phyloP scores from a whole-genome alignment of 1,139 yeast species.

The Meyerozyma smithsonii region DNA sequence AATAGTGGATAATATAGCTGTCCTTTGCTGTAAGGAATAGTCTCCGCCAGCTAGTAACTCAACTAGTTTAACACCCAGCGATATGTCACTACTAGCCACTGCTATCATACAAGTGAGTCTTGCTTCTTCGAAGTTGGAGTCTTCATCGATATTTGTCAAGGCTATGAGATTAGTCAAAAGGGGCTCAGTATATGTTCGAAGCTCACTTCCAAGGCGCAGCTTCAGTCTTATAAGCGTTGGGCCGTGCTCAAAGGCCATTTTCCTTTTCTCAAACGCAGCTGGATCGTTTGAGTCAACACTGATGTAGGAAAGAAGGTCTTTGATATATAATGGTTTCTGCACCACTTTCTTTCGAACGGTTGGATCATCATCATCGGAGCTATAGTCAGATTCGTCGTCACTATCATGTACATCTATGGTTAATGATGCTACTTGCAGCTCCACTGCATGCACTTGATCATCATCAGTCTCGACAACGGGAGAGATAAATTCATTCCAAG shows the following conservation, averaged over 20 bases:
- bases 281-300: slow-evolving; percentile 37
- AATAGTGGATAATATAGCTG: slow-evolving; percentile 49
- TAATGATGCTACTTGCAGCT: slow-evolving; percentile 4
- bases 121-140: slow-evolving; percentile 45
- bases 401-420: slow-evolving; percentile 9
- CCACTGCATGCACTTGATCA: slow-evolving; percentile 7
- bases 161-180: slow-evolving; percentile 44
- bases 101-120: slow-evolving; percentile 50
- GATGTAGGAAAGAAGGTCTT: slow-evolving; percentile 56
- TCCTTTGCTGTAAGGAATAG: slow-evolving; percentile 59
- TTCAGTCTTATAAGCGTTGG: slow-evolving; percentile 55
- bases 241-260: slow-evolving; percentile 47
- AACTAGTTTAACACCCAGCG: slow-evolving; percentile 32
- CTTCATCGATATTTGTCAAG: slow-evolving; percentile 44
- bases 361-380: slow-evolving; percentile 53
- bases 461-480: slow-evolving; percentile 6
- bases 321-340: slow-evolving; percentile 54
- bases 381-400: slow-evolving; percentile 27
- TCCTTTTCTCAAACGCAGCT: slow-evolving; percentile 47
- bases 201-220: slow-evolving; percentile 48
- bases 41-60: slow-evolving; percentile 52
- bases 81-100: slow-evolving; percentile 46
- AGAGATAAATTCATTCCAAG: slow-evolving; percentile 15
- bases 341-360: slow-evolving; percentile 34
- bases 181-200: slow-evolving; percentile 43